phyloP scores from a whole-genome alignment of 106 monocot species.

The Ottelia alismoides region DNA sequence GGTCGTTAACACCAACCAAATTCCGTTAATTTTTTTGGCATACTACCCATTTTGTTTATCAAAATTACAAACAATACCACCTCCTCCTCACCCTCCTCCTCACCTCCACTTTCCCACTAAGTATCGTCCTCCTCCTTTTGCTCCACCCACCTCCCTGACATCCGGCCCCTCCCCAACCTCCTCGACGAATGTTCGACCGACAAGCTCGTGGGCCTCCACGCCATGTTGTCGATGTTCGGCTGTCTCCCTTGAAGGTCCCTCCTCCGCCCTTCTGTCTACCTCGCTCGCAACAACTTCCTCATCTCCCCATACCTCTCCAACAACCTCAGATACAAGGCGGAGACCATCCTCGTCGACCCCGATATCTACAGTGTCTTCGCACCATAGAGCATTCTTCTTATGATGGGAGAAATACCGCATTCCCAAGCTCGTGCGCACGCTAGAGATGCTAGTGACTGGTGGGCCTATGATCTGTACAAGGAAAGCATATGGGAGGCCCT shows the following conservation, averaged over 20 bases:
- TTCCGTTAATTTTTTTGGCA: too few relatives aligned
- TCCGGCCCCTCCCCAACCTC: too few relatives aligned
- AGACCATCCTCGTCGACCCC: slow-evolving; percentile 42
- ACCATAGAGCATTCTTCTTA: slow-evolving; percentile 34
- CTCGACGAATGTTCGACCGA: too few relatives aligned
- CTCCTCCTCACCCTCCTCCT: too few relatives aligned
- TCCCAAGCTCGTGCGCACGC: slow-evolving; percentile 36
- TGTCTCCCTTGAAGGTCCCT: slow-evolving; percentile 65
- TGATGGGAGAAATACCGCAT: slow-evolving; percentile 41
- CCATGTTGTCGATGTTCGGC: slow-evolving; percentile 44
- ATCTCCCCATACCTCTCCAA: slow-evolving; percentile 37
- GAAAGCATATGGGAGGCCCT: slow-evolving; percentile 59
- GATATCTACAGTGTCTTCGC: slow-evolving; percentile 53
- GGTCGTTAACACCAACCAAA: too few relatives aligned
- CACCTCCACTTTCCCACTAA: too few relatives aligned
- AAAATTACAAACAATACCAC: too few relatives aligned
- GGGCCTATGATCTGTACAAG: slow-evolving; percentile 64
- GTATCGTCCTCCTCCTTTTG: too few relatives aligned
- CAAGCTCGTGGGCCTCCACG: slow-evolving; percentile 50
- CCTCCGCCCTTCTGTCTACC: slow-evolving; percentile 55
- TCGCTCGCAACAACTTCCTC: slow-evolving; percentile 55
- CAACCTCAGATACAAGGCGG: slow-evolving; percentile 5
- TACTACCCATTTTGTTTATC: too few relatives aligned
- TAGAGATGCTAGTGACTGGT: slow-evolving; percentile 41
- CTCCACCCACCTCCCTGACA: too few relatives aligned